Conservation (phyloP, 2,329 filamentous ascomycete species). For the Zarea fungicola region DNA sequence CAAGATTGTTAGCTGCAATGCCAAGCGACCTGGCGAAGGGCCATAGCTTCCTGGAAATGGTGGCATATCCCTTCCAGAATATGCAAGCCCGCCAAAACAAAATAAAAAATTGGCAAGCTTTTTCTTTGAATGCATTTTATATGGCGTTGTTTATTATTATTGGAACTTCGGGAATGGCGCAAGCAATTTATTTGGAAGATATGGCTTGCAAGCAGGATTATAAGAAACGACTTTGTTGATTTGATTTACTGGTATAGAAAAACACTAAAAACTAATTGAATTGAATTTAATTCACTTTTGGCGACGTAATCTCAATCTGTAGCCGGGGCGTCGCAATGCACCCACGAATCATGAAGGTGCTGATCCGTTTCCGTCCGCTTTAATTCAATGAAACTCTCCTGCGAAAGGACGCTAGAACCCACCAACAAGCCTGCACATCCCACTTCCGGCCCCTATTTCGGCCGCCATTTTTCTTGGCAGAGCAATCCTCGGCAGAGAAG, state of each 20-base stretch:
- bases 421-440: too few relatives aligned
- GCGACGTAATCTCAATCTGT: too few relatives aligned
- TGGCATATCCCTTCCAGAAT: background rate
- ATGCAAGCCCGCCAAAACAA: too few relatives aligned
- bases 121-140: conserved; percentile 6
- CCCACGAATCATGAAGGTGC: too few relatives aligned
- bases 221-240: too few relatives aligned
- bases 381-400: too few relatives aligned
- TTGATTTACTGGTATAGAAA: background rate
- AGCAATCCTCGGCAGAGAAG: conserved; percentile 2
- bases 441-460: conserved; percentile 4
- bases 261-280: too few relatives aligned
- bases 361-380: too few relatives aligned
- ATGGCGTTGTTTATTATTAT: conserved; percentile 7
- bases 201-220: too few relatives aligned
- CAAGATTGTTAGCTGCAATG: conserved; percentile 98
- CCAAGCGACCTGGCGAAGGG: conserved; percentile 58
- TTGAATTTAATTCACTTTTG: too few relatives aligned
- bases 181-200: background rate
- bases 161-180: conserved; percentile 1
- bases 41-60: conserved; percentile 1
- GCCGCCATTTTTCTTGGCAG: too few relatives aligned
- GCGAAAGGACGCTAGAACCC: background rate
- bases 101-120: background rate
- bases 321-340: too few relatives aligned